phyloP scores from a whole-genome alignment of 2,329 filamentous ascomycete genomes.

The Exserohilum turcica region DNA sequence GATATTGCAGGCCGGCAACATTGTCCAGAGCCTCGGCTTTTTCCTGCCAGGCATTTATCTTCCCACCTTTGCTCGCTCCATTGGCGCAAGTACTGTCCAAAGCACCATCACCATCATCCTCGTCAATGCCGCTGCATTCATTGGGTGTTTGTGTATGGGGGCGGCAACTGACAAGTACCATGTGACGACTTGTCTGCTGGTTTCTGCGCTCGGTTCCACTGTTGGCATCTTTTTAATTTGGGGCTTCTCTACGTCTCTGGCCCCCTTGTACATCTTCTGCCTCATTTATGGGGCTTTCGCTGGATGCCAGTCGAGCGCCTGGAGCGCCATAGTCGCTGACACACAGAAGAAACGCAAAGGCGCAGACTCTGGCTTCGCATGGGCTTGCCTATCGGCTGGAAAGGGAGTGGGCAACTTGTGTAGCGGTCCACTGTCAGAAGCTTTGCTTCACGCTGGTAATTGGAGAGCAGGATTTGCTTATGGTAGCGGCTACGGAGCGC shows the following conservation, averaged over 20 bases:
- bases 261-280: constrained; percentile 51
- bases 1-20: constrained; percentile 50
- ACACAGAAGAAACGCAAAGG: constrained; percentile 44
- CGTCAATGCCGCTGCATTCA: constrained; percentile 46
- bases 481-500: constrained; percentile 50
- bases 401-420: constrained; percentile 59
- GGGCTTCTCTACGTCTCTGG: constrained; percentile 51
- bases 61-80: constrained; percentile 48
- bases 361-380: constrained; percentile 56
- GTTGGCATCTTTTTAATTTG: constrained; percentile 52
- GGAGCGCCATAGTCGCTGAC: constrained; percentile 54
- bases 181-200: constrained; percentile 46
- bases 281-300: constrained; percentile 52
- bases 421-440: constrained; percentile 58
- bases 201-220: constrained; percentile 46
- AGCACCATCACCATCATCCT: constrained; percentile 49
- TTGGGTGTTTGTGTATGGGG: constrained; percentile 49
- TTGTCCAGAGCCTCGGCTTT: constrained; percentile 52
- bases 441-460: constrained; percentile 45
- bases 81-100: constrained; percentile 43
- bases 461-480: constrained; percentile 50
- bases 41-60: constrained; percentile 53
- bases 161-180: constrained; percentile 47
- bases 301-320: constrained; percentile 49
- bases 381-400: constrained; percentile 55